Conservation (phyloP, 2,329 filamentous ascomycete species). For the Fusarium devonianum region DNA sequence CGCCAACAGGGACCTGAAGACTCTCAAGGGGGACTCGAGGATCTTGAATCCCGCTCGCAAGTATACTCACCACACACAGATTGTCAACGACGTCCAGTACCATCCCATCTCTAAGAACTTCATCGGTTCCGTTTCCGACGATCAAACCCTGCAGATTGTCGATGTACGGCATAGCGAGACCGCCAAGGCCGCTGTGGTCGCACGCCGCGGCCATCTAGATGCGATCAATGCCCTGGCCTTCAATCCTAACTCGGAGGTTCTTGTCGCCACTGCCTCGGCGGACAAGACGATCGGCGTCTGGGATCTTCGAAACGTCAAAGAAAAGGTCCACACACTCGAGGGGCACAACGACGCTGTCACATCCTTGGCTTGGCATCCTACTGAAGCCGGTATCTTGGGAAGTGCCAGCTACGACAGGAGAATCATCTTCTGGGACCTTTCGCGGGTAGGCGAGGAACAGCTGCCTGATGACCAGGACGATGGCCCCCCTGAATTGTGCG, state of each 20-base stretch:
- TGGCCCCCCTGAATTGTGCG: slow-evolving; percentile 90
- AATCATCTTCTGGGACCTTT: slow-evolving; percentile 96
- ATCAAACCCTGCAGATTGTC: slow-evolving; percentile 89
- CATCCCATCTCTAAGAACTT: slow-evolving; percentile 85
- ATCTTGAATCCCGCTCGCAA: slow-evolving; percentile 73
- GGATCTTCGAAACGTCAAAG: slow-evolving; percentile 90
- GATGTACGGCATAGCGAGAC: slow-evolving; percentile 77
- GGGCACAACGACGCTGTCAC: slow-evolving; percentile 91
- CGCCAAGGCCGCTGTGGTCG: slow-evolving; percentile 72
- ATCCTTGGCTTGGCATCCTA: slow-evolving; percentile 92
- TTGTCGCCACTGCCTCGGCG: slow-evolving; percentile 90
- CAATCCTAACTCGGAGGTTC: slow-evolving; percentile 88
- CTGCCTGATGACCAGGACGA: slow-evolving; percentile 94
- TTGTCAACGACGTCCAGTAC: slow-evolving; percentile 97
- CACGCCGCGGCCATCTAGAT: slow-evolving; percentile 80
- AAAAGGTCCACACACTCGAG: slow-evolving; percentile 88
- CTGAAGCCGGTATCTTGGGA: slow-evolving; percentile 85
- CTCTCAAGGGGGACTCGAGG: slow-evolving; percentile 73
- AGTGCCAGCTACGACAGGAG: slow-evolving; percentile 92
- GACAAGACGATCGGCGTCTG: slow-evolving; percentile 96
- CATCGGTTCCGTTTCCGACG: slow-evolving; percentile 93
- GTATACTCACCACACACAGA: slow-evolving; percentile 87
- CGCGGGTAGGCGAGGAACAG: slow-evolving; percentile 91
- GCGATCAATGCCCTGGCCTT: slow-evolving; percentile 97
- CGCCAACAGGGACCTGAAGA: slow-evolving; percentile 74